phyloP scores from a whole-genome alignment of 164 flowering plant species.

The Akebia trifoliata region DNA sequence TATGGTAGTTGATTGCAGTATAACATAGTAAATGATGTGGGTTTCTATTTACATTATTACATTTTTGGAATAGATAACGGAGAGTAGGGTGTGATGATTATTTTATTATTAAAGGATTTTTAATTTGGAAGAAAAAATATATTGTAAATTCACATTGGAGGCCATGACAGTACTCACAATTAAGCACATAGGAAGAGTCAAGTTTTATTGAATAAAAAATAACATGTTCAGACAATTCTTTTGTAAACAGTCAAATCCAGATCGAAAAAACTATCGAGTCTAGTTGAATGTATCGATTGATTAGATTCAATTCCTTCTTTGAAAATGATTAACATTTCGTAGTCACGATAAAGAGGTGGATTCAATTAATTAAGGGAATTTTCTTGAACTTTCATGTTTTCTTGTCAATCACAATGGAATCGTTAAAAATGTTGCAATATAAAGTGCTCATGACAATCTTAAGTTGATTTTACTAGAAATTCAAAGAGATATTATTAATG shows the following conservation, averaged over 20 bases:
- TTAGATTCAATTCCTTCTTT: neutral
- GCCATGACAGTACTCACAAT: conserved; percentile 1
- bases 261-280: neutral
- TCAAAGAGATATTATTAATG: too few species aligned
- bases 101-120: too few species aligned
- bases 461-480: neutral
- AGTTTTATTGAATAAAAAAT: neutral
- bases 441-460: neutral
- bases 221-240: neutral
- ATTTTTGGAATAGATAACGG: too few species aligned
- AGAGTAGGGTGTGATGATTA: too few species aligned
- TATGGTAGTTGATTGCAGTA: too few species aligned
- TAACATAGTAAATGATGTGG: too few species aligned
- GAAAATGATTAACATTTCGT: neutral
- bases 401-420: neutral
- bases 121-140: too few species aligned
- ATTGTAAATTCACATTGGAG: too few species aligned
- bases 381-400: neutral
- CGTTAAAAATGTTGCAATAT: neutral
- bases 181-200: neutral
- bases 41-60: too few species aligned
- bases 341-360: neutral
- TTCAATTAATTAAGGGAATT: neutral
- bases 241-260: neutral
- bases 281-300: too few species aligned